A percentile compares a stretch with the other conserved stretches of the same genome.
Conservation (phyloP, 2,329 filamentous ascomycete genomes). For the Verticillium dahliae region DNA sequence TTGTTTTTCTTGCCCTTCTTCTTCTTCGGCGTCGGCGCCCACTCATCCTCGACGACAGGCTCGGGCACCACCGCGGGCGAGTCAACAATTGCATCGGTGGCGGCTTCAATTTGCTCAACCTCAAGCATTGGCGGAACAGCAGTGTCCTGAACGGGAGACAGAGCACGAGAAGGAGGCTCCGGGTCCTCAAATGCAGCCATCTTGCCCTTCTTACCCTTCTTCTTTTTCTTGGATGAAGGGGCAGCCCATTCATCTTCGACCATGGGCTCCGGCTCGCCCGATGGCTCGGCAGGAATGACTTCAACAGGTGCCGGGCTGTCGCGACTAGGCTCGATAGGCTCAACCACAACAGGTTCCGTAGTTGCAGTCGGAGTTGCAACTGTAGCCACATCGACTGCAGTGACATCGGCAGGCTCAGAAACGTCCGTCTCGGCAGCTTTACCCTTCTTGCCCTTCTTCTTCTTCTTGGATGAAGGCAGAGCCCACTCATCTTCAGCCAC, state of each 20-base stretch:
- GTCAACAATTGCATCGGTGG: not conserved
- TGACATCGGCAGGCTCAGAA: not conserved
- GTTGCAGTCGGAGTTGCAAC: too few species aligned
- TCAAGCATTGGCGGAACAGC: not conserved
- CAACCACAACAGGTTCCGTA: not conserved
- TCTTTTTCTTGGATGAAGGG: constrained; percentile 19
- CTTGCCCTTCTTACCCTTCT: constrained; percentile 10
- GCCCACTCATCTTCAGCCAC: constrained; percentile 9
- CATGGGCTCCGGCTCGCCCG: not conserved
- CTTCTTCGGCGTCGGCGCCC: constrained; percentile 15
- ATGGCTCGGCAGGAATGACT: not conserved
- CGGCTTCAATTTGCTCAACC: not conserved
- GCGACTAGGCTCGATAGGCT: not conserved
- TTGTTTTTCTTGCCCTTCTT: constrained; percentile 15
- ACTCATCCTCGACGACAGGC: constrained; percentile 5
- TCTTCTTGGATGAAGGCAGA: constrained; percentile 14
- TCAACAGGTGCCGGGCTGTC: not conserved
- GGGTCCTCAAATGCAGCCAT: not conserved
- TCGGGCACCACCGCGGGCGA: not conserved
- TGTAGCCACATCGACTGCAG: not conserved
- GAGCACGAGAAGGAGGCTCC: not conserved
- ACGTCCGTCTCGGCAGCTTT: not conserved
- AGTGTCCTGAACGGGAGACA: not conserved
- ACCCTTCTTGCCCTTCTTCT: constrained; percentile 18
- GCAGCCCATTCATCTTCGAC: constrained; percentile 11